A percentile compares a stretch with the other conserved stretches of the same genome.
phyloP scores from a whole-genome alignment of 345 rosid genomes.

The Melaleuca quinquenervia region DNA sequence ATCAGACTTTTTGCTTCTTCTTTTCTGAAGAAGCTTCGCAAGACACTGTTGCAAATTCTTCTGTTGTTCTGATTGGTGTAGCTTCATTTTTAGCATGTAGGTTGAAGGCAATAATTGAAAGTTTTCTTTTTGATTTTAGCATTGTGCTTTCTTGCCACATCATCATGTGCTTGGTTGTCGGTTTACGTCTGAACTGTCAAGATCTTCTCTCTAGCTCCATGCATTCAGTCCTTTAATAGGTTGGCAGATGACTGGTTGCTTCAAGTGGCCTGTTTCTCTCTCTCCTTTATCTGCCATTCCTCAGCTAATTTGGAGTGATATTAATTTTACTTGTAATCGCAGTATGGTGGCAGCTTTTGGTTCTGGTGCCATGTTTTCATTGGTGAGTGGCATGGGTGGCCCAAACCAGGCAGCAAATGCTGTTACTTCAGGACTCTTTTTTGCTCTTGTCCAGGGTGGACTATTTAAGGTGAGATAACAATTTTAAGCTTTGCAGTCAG shows the following conservation, averaged over 20 bases:
- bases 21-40: neutral
- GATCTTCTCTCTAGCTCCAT: neutral
- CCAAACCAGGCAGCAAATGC: slow-evolving; percentile 67
- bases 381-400: slow-evolving; percentile 78
- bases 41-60: neutral
- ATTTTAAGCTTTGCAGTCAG: neutral
- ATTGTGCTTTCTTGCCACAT: neutral
- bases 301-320: neutral
- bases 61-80: neutral
- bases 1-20: neutral
- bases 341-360: slow-evolving; percentile 97
- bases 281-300: neutral
- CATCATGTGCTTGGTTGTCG: neutral
- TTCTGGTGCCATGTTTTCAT: slow-evolving; percentile 74
- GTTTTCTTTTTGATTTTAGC: neutral
- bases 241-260: neutral
- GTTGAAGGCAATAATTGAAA: neutral
- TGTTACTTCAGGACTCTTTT: slow-evolving; percentile 59
- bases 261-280: neutral
- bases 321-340: slow-evolving; percentile 7
- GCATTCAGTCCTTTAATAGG: neutral
- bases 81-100: neutral
- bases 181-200: neutral
- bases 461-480: slow-evolving; percentile 52
- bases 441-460: slow-evolving; percentile 78